A percentile compares a stretch with the other conserved stretches of the same genome.
Conservation (phyloP, 371 early-diverging fungal genomes). For the Coemansia sp. region DNA sequence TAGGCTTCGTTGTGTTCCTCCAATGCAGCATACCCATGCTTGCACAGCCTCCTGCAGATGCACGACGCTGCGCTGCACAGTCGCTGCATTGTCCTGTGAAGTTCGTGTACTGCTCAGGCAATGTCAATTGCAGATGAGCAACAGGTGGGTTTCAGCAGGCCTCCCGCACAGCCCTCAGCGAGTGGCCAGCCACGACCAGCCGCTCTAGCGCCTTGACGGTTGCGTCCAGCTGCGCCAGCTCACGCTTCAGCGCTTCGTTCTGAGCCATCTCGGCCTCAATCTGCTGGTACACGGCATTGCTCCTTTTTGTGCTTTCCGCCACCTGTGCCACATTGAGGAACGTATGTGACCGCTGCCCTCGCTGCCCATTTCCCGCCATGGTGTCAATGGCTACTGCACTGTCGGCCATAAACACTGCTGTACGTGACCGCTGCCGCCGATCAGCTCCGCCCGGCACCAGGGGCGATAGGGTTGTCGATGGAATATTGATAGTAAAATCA, state of each 20-base stretch:
- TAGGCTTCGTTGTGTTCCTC: background rate
- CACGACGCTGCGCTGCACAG: slow-evolving; percentile 1
- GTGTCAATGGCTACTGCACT: background rate
- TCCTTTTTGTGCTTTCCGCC: background rate
- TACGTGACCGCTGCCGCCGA: slow-evolving; percentile 25
- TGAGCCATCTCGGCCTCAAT: slow-evolving; percentile 15
- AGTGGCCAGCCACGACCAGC: slow-evolving; percentile 14
- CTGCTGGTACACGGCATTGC: slow-evolving; percentile 2
- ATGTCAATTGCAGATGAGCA: background rate
- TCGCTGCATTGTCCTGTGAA: background rate
- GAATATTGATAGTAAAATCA: slow-evolving; percentile 45
- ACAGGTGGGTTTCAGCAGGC: slow-evolving; percentile 2
- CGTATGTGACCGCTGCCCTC: slow-evolving; percentile 5
- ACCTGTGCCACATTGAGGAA: background rate
- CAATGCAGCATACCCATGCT: slow-evolving; percentile 1
- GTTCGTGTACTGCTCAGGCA: background rate
- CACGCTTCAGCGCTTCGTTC: slow-evolving; percentile 16
- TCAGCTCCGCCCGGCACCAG: slow-evolving; percentile 19
- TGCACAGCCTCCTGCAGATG: slow-evolving; percentile 3
- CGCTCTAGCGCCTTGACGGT: slow-evolving; percentile 9
- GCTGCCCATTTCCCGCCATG: background rate
- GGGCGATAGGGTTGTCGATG: slow-evolving; percentile 43
- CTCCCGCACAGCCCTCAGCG: slow-evolving; percentile 2
- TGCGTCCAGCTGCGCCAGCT: slow-evolving; percentile 18
- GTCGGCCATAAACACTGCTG: slow-evolving; percentile 15